A percentile compares a stretch with the other conserved stretches of the same genome.
These are phyloP conservation scores for Choanephora cucurbitarum DNA, from an alignment of 371 early-diverging fungal species.

Conservation along the genomic window DNA sequence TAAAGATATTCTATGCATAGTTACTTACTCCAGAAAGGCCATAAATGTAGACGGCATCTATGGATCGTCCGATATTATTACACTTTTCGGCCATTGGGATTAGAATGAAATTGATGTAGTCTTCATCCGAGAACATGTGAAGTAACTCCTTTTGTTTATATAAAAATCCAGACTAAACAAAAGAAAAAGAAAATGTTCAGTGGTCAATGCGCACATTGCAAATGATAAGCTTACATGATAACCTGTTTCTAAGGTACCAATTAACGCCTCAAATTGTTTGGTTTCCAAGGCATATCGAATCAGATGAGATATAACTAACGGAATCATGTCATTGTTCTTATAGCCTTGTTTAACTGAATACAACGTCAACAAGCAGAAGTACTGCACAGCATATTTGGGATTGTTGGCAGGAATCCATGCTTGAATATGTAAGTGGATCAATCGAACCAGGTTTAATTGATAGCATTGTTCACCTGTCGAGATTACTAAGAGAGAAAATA, in stretches of 20 bases:
- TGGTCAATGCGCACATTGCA: no score
- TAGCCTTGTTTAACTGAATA: slow-evolving; percentile 42
- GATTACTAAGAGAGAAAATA: slow-evolving; percentile 7
- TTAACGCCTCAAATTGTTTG: slow-evolving; percentile 58
- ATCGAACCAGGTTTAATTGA: slow-evolving; percentile 61
- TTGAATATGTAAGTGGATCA: slow-evolving; percentile 62
- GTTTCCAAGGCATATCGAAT: slow-evolving; percentile 50
- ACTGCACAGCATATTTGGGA: slow-evolving; percentile 64
- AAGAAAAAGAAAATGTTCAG: no score
- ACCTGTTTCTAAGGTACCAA: slow-evolving; percentile 35
- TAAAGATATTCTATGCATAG: no score
- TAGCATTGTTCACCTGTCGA: slow-evolving; percentile 10
- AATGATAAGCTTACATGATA: no score
- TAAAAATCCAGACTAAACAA: slow-evolving; percentile 7
- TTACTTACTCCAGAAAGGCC: slow-evolving; percentile 51
- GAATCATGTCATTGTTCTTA: slow-evolving; percentile 39
- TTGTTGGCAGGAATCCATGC: slow-evolving; percentile 49
- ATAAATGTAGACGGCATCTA: slow-evolving; percentile 77
- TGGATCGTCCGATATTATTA: slow-evolving; percentile 65
- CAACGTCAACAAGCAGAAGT: slow-evolving; percentile 64
- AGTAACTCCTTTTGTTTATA: slow-evolving; percentile 54
- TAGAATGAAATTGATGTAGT: slow-evolving; percentile 64
- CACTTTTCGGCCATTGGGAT: slow-evolving; percentile 72
- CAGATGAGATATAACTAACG: slow-evolving; percentile 45
- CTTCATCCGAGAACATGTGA: slow-evolving; percentile 53